Evolutionary conservation across 164 flowering plant genomes (phyloP), one percentile per base, ranked within the genome.

Genomic region (Vitis rotundifolia): DNA sequence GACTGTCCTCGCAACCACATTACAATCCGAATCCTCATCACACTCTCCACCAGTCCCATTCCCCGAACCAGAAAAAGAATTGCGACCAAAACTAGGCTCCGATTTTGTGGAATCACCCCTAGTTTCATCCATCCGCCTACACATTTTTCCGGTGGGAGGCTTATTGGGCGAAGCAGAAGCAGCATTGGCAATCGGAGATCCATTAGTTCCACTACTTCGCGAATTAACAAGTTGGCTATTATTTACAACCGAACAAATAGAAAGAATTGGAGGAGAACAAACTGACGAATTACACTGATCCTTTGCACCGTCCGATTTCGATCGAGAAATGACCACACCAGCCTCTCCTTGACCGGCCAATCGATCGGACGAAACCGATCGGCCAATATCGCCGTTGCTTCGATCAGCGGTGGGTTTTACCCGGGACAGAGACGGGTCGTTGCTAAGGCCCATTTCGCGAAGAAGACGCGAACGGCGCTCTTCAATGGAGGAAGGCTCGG

Each of bases 391-490:
- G 3, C 31, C 28, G 16, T 26, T 15, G 11, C 26, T 69, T 26
- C 10, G 54, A 2, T 61, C 51, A 51, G 57, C 66, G 4, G 68
- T 63, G 70, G 85, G 73, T 48, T 61, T 73, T 9, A 59, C 59
- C 37, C 93, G 82, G 49, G 87, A 72, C 12, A 87, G 79, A 16
- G 85, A 67, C 1, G 82, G 85, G 70, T 90, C 93, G 6, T 72
- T 51, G 52, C 76, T 67, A 71, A 96, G 95, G 4, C 99, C 99
- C 88, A 93, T 82, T 49, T 86, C 83, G 1, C 70, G 78, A 54
- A 93, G 88, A n/a, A 96, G 91, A 14, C 91, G 79, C 9, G 59
- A 54, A 8, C 99, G 93, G 58, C 99, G 90, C 75, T 96, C 97
- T 70, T 89, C 81, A 2, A 96, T 79, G 3, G 99, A 88, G 16